These are phyloP conservation scores for Suhomyces pyralidae DNA, from an alignment of 805 yeast species.

Conservation along the genomic window DNA sequence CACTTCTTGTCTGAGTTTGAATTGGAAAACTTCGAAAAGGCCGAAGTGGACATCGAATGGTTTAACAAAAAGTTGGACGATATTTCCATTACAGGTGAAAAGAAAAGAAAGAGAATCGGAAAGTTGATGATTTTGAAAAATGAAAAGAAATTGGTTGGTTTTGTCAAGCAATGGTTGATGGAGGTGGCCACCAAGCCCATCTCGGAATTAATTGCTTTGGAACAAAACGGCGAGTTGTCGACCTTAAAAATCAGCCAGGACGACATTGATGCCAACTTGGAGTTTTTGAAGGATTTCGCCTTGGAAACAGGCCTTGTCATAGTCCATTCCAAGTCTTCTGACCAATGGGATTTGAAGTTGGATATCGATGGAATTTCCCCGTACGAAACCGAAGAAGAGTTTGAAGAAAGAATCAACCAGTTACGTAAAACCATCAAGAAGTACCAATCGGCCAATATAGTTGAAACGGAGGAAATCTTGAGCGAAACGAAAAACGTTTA, in stretches of 20 bases:
- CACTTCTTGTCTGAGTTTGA: conserved; percentile 76
- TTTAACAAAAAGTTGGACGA: conserved; percentile 81
- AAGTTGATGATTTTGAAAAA: conserved; percentile 63
- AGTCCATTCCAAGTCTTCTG: conserved; percentile 57
- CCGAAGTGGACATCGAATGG: conserved; percentile 86
- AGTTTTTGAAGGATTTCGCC: conserved; percentile 62
- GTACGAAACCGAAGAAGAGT: conserved; percentile 64
- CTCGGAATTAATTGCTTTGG: conserved; percentile 35
- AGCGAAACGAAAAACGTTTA: conserved; percentile 57
- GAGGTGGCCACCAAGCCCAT: conserved; percentile 27
- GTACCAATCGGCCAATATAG: conserved; percentile 61
- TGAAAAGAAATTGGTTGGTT: conserved; percentile 71
- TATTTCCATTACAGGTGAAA: conserved; percentile 69
- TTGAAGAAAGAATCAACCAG: conserved; percentile 47
- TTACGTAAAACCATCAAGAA: conserved; percentile 55
- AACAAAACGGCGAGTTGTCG: conserved; percentile 23
- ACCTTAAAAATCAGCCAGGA: conserved; percentile 44
- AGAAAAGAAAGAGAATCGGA: conserved; percentile 62
- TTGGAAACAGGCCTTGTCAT: conserved; percentile 64
- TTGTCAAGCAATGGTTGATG: conserved; percentile 50
- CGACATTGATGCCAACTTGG: conserved; percentile 48
- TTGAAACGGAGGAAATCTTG: conserved; percentile 56
- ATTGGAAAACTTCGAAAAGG: conserved; percentile 77
- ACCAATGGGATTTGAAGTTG: conserved; percentile 55
- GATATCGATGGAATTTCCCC: conserved; percentile 76